A percentile compares a stretch with the other conserved stretches of the same genome.
Conservation (phyloP, 108 stramenopile species). For the Schizochytrium sp. region DNA sequence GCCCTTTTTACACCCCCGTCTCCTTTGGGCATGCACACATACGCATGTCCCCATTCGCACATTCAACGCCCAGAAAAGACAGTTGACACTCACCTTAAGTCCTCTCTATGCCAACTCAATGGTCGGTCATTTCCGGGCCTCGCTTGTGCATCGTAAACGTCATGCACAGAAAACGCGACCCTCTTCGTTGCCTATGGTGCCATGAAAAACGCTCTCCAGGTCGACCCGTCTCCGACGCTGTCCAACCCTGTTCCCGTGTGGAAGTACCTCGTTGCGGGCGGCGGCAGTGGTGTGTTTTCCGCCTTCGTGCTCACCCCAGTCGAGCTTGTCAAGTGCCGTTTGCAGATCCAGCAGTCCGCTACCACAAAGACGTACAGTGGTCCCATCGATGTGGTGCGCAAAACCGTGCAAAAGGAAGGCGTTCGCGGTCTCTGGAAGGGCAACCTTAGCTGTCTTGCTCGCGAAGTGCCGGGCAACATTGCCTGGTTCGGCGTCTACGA, state of each 20-base stretch:
- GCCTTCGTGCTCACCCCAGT: slow-evolving; percentile 9
- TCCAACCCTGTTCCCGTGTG: neutral
- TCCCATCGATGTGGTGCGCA: neutral
- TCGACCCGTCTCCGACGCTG: neutral
- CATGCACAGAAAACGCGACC: neutral
- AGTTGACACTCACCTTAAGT: no score
- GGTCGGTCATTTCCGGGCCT: no score
- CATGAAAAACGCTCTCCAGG: neutral
- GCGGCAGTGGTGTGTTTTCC: neutral
- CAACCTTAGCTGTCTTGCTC: slow-evolving; percentile 7
- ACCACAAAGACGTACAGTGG: neutral
- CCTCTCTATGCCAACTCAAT: no score
- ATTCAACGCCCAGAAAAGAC: no score
- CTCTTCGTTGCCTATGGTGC: slow-evolving; percentile 1
- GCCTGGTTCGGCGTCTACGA: slow-evolving; percentile 12
- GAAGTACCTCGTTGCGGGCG: neutral
- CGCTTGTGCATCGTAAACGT: no score
- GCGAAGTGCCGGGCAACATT: slow-evolving; percentile 3
- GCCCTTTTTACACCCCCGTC: no score
- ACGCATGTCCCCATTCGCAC: neutral
- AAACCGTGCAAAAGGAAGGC: neutral
- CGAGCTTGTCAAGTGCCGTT: neutral
- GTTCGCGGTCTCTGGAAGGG: neutral
- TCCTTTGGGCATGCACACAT: neutral
- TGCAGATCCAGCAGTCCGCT: neutral